A percentile compares a stretch with the other conserved stretches of the same genome.
phyloP scores from a whole-genome alignment of 805 yeast genomes.

The Schwanniomyces yamadae region DNA sequence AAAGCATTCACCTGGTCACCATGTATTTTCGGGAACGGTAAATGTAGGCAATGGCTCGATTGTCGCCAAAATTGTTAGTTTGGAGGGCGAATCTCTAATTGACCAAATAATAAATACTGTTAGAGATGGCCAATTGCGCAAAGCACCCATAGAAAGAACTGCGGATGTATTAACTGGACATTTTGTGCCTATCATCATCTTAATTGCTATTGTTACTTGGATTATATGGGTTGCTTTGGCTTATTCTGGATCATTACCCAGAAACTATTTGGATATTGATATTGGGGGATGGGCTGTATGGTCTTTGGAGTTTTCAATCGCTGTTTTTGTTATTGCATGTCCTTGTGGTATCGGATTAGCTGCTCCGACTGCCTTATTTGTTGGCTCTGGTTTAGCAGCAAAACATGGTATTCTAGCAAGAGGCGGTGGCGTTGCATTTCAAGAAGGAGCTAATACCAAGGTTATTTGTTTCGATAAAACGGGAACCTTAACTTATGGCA shows the following conservation, averaged over 20 bases:
- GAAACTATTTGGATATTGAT: constrained; percentile 56
- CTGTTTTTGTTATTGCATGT: constrained; percentile 81
- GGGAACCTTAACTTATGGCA: constrained; percentile 73
- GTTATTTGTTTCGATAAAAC: constrained; percentile 77
- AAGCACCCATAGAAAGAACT: constrained; percentile 70
- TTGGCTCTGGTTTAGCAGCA: constrained; percentile 78
- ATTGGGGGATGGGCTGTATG: constrained; percentile 76
- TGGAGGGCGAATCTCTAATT: constrained; percentile 63
- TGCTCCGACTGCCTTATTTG: constrained; percentile 80
- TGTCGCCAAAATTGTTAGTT: constrained; percentile 53
- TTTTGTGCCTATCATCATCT: constrained; percentile 69
- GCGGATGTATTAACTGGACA: constrained; percentile 69
- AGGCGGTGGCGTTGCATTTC: constrained; percentile 83
- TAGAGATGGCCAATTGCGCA: constrained; percentile 67
- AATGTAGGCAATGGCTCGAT: constrained; percentile 58
- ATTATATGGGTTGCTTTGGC: constrained; percentile 66
- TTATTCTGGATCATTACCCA: constrained; percentile 52
- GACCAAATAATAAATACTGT: constrained; percentile 71
- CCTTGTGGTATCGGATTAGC: constrained; percentile 87
- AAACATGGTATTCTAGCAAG: constrained; percentile 71
- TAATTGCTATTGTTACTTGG: constrained; percentile 64
- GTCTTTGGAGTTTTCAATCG: constrained; percentile 74
- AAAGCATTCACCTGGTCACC: constrained; percentile 57
- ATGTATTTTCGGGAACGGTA: constrained; percentile 69
- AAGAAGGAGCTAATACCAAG: constrained; percentile 65